Evolutionary conservation across 2,329 filamentous ascomycete genomes (phyloP), one percentile per base, ranked within the genome.

Genomic region (Fusarium neocosmosporiellum): DNA sequence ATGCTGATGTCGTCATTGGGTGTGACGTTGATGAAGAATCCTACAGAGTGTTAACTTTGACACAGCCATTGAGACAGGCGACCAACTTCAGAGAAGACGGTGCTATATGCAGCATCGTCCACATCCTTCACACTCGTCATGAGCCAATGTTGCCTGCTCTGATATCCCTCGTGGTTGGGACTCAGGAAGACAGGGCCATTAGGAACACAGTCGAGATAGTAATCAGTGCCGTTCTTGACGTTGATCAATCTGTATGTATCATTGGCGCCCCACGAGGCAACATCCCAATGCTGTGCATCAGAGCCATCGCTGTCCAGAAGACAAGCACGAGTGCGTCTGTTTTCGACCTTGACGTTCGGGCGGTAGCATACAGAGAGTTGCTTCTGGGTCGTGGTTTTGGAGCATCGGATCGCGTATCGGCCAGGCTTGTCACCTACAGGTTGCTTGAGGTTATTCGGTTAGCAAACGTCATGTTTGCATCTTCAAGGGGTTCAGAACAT

Each of bases 61-160:
- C 16, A 20, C 9, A 24, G 7, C 11, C 22, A 58, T 24, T 14
- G 14, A 39, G 14, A 58, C 22, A 24, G 20, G 34, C 5, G 41
- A 37, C 77, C 65, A 65, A 80, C 79, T 34, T 77, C 75, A 14
- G 74, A 75, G 22, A 80, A 81, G 10, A 76, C 71, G 0, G 81
- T 83, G 1, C 79, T 82, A 48, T 78, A 83, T 3, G 77, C 79
- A 1, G 75, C 76, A 16, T 82, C 78, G 33, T 83, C 63, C 0
- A 83, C 77, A 1, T 75, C 36, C 1, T 70, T 73, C 1, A 74
- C 76, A 18, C 80, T 81, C 5, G 76, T 78, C 73, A 82, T 76
- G 46, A 82, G 67, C 81, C 81, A 83, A 11, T 78, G 80, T 39
- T 82, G 81, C 0, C 80, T 79, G 1, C 71, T 71, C 58, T 81